Base-by-base conservation (phyloP, 1,284 basidiomycete genomes). In the Stygiomarasmius scandens region DNA sequence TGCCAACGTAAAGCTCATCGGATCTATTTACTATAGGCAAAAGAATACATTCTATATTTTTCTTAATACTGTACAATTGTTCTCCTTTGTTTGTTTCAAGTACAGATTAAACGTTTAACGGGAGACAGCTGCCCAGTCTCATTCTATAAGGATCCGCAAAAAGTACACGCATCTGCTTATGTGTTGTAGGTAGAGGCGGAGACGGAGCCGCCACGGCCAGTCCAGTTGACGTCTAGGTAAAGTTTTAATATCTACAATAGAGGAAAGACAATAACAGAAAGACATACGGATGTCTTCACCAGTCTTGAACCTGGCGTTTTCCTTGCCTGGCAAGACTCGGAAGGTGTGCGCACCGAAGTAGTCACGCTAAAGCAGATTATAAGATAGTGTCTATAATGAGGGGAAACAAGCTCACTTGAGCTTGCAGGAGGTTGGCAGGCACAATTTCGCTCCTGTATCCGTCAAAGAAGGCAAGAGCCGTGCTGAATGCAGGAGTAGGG, bases 391-490 rank as follows among this genome's bases (percentile, higher is more conserved):
- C 19, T 20, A 52, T 8, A 32, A 44, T 43, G 29, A 10, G 20
- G 41, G n/a, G 20, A 25, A 47, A 52, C 9, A 16, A 14, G 66
- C 73, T 36, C 61, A 87, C 87, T 80, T 98, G 96, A 55, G 86
- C 96, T 80, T 99, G 96, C 67, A 98, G 77, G 62, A 99, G 81
- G 81, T 96, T 95, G 59, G 97, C 97, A 41, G 96, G 94, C 58
- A 98, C 85, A 62, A 92, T 81, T 70, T 95, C 96, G 64, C 89
- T 91, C 70, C 90, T 80, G 85, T 98, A 99, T 52, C 97, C 97
- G 75, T 99, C 97, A 74, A 97, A 98, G 91, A 99, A 99, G 63
- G 96, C 93, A 52, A 99, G 85, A 52, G 96, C 96, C 56, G 95
- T 96, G 79, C 93, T 95, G 83, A 95, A 94, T 32, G 95, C 95